Evolutionary conservation across 2,329 filamentous ascomycete genomes (phyloP), one percentile per base, ranked within the genome.

Genomic region (Scedosporium dehoogii): DNA sequence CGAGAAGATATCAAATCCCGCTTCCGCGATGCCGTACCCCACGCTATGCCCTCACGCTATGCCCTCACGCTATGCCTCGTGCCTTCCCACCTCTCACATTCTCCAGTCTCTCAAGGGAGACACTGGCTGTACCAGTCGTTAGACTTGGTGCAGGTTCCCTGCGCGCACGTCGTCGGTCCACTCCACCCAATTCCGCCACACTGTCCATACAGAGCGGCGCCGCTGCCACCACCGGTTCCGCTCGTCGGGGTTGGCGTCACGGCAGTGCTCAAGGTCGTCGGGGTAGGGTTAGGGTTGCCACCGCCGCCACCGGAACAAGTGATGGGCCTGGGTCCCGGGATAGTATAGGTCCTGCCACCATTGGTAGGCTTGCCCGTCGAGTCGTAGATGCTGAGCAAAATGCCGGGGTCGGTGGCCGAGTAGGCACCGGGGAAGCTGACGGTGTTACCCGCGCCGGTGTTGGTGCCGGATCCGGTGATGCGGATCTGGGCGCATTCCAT

Each of bases 381-480:
- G 61, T 70, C 70, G 64, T 76, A 74, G 63, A 75, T 75, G 65
- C 59, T 69, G 57, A 75, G 29, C 4, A 68, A 62, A 58, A 76
- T 73, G 48, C 73, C 73, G 1, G 73, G 71, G 63, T 76, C 67
- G 60, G 60, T 70, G n/a, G 69, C 63, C 21, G 66, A 65, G 68
- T 75, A 75, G 2, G 71, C 70, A 5, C 73, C 73, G 3, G 73
- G 73, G 67, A 76, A 74, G 62, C 67, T 69, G 58, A 74, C 72
- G 6, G 67, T 65, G 65, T 67, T 61, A 38, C 51, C 59, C 18
- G 63, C n/a, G 66, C 64, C 25, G 14, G 65, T 62, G 63, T 66
- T 69, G 25, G 55, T 64, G 7, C 67, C 67, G 16, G 64, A 64
- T n/a, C 70, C 66, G 21, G 69, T 70, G 16, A 69, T 64, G 29